These are phyloP conservation scores for Podaxis pistillaris DNA, from an alignment of 768 basidiomycete genomes.

Conservation along the genomic window DNA sequence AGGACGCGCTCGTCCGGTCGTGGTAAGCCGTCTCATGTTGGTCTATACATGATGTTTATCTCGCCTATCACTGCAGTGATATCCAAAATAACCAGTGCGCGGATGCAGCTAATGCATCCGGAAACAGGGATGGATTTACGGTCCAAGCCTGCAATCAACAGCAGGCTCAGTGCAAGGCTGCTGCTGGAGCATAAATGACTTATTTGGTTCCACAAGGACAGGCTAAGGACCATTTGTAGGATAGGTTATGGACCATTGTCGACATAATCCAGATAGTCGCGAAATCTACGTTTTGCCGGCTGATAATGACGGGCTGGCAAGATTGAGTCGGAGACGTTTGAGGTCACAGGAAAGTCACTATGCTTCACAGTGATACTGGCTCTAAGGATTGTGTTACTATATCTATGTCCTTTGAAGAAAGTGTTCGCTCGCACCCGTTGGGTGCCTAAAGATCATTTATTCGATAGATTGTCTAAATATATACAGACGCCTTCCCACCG, in stretches of 20 bases:
- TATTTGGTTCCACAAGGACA: not conserved
- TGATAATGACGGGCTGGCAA: too few species aligned
- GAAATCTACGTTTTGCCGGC: too few species aligned
- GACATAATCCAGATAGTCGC: not conserved
- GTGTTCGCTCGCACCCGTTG: too few species aligned
- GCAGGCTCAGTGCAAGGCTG: slow-evolving; percentile 39
- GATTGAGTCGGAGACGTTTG: too few species aligned
- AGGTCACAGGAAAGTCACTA: too few species aligned
- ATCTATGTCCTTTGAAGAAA: too few species aligned
- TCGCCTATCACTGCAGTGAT: slow-evolving; percentile 30
- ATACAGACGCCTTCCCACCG: too few species aligned
- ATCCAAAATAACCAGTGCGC: slow-evolving; percentile 62
- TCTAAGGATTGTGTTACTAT: not conserved
- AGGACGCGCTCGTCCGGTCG: slow-evolving; percentile 46
- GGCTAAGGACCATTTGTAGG: not conserved
- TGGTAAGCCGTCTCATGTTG: slow-evolving; percentile 30
- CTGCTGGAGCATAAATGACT: slow-evolving; percentile 8
- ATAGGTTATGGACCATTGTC: not conserved
- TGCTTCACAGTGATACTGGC: not conserved
- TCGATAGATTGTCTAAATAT: too few species aligned
- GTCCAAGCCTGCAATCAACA: slow-evolving; percentile 47
- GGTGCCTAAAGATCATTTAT: too few species aligned
- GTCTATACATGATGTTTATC: not conserved
- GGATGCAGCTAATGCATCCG: slow-evolving; percentile 51
- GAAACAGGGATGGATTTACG: slow-evolving; percentile 44